Evolutionary conservation across 805 yeast species (phyloP), one percentile per base, ranked within the genome.

Genomic region (Zygosaccharomyces rouxii): DNA sequence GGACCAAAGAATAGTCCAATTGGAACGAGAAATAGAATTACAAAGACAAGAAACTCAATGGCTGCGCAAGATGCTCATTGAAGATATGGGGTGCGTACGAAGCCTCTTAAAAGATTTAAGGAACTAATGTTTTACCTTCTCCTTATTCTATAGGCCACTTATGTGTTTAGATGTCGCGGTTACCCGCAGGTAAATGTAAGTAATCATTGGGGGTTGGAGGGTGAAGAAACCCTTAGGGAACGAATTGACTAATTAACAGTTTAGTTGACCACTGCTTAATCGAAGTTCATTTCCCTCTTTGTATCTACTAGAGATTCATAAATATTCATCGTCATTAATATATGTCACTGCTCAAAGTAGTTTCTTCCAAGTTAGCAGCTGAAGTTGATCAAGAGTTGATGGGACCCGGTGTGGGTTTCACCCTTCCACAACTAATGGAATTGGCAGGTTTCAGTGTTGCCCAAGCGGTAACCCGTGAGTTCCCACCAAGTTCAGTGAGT

Each of bases 361-460:
- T 78, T 1, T 68, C 76, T 1, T 73, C 81, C 0, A 70, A 72
- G 39, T 42, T 69, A 2, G 98, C 98, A 0, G 83, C 92, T 0
- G 78, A 78, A 35, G 75, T 92, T 23, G 99, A 92, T 60, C 75
- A 77, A 53, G 96, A 90, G 59, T 74, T 92, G 50, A 92, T 94
- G 97, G 81, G 94, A 1, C 69, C 85, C 0, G 82, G 83, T 2
- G 94, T 60, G 41, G 67, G 65, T 19, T 67, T 60, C 54, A 62
- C 68, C 10, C 45, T 60, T 28, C 59, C 66, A 40, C 68, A 62
- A 43, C 44, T 76, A 70, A 94, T 94, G 99, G 99, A 94, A 68
- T 73, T 94, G 38, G 99, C 99, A 0, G 99, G 99, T 0, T 74
- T 90, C 25, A 81, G 97, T 1, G 97, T 92, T 7, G 97, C 99